phyloP scores from a whole-genome alignment of 768 basidiomycete species.

The Lentinula sp. region DNA sequence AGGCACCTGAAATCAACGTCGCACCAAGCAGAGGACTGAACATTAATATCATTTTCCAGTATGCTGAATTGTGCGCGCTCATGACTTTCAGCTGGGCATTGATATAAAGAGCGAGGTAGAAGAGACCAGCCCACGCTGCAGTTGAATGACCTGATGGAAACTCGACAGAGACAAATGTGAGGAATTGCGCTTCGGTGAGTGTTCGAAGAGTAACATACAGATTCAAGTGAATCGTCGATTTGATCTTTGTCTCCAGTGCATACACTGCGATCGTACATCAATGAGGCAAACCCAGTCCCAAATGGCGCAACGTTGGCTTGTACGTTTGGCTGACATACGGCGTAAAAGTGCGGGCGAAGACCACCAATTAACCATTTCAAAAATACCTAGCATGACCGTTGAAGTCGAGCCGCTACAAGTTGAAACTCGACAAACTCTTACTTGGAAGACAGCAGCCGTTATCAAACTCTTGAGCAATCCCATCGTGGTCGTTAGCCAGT shows the following conservation, averaged over 20 bases:
- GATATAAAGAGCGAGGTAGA: constrained; percentile 39
- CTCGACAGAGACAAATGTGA: background rate
- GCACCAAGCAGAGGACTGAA: constrained; percentile 53
- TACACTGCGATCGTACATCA: constrained; percentile 46
- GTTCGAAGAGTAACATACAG: constrained; percentile 5
- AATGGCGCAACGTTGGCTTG: constrained; percentile 17
- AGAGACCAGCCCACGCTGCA: constrained; percentile 50
- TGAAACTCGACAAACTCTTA: constrained; percentile 14
- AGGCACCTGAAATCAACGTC: constrained; percentile 44
- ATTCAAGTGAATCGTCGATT: constrained; percentile 52
- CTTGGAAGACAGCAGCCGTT: constrained; percentile 36
- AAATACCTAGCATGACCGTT: constrained; percentile 32
- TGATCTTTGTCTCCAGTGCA: constrained; percentile 51
- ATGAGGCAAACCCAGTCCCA: constrained; percentile 39
- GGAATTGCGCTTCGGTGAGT: too few species aligned
- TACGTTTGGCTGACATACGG: constrained; percentile 44
- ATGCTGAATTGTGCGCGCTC: constrained; percentile 52
- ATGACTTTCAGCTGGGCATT: constrained; percentile 56
- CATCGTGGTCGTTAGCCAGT: constrained; percentile 44
- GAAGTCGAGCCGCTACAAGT: constrained; percentile 18
- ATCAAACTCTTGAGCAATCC: constrained; percentile 46
- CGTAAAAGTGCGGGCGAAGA: constrained; percentile 45
- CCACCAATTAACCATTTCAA: constrained; percentile 51
- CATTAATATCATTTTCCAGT: constrained; percentile 58
- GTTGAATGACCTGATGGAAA: constrained; percentile 56